A percentile compares a stretch with the other conserved stretches of the same genome.
Conservation (phyloP, 2,329 filamentous ascomycete genomes). For the Hypoxylon sp. region DNA sequence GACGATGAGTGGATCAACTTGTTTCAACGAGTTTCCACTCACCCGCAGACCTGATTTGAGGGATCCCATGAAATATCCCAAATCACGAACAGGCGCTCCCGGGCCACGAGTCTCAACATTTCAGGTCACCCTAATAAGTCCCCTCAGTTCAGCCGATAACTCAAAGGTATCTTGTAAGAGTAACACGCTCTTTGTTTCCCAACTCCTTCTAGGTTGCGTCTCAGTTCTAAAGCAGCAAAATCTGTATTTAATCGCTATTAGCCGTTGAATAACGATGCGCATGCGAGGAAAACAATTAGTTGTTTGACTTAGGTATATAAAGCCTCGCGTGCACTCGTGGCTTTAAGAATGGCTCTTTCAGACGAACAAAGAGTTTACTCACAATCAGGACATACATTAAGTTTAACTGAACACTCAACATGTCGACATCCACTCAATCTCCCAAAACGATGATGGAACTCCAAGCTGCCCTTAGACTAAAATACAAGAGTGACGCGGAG, state of each 20-base stretch:
- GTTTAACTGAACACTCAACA: neutral
- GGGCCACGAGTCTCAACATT: neutral
- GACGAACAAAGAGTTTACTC: neutral
- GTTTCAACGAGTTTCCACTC: slow-evolving; percentile 36
- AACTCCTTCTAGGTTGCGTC: neutral
- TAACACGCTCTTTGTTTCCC: neutral
- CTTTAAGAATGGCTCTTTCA: neutral
- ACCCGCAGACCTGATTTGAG: slow-evolving; percentile 8
- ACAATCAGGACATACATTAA: neutral
- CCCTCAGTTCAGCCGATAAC: neutral
- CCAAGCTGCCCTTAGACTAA: slow-evolving; percentile 21
- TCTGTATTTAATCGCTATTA: neutral
- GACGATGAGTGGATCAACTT: slow-evolving; percentile 38
- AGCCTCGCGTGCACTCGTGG: neutral
- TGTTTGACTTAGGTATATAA: slow-evolving; percentile 6
- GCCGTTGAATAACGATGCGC: neutral
- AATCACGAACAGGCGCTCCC: neutral
- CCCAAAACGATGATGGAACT: slow-evolving; percentile 35
- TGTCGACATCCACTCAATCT: slow-evolving; percentile 13
- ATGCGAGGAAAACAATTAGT: neutral
- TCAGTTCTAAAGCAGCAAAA: slow-evolving; percentile 6
- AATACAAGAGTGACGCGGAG: slow-evolving; percentile 7
- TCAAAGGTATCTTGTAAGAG: neutral
- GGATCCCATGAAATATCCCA: neutral
- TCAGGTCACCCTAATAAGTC: neutral